Percentiles rank a stretch among this genome's conserved stretches.
Evolutionary conservation across 1,284 basidiomycete genomes (phyloP).

Genomic region (Rhodotorula glutinis): DNA sequence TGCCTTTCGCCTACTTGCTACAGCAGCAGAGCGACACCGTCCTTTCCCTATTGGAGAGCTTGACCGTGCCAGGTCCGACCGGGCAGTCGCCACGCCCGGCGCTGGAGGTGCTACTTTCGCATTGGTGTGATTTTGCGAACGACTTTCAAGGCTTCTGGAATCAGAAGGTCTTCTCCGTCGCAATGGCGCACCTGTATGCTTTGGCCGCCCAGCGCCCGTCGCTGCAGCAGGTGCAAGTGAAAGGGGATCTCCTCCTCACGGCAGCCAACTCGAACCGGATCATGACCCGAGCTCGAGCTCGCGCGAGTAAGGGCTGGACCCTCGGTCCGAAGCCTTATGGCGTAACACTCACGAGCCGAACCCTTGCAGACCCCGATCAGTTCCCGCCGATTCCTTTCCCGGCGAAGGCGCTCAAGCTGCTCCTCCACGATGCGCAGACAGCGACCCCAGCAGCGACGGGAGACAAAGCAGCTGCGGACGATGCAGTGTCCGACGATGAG

Average conservation of each 20-base stretch:
- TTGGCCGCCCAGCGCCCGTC: constrained; percentile 58
- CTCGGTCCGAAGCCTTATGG: too few species aligned
- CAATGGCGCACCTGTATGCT: constrained; percentile 70
- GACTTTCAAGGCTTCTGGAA: constrained; percentile 95
- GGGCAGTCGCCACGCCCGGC: constrained; percentile 54
- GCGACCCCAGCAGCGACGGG: constrained; percentile 58
- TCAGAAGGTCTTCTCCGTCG: constrained; percentile 75
- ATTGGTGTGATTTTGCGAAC: constrained; percentile 91
- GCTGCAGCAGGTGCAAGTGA: constrained; percentile 68
- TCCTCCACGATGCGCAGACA: constrained; percentile 78
- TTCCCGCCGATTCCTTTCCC: constrained; percentile 83
- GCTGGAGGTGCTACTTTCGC: constrained; percentile 75
- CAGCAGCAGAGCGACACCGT: constrained; percentile 75
- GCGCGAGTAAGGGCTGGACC: constrained; percentile 57
- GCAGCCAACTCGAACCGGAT: constrained; percentile 79
- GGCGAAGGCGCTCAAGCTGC: constrained; percentile 83
- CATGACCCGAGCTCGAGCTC: constrained; percentile 89
- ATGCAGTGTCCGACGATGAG: constrained; percentile 64
- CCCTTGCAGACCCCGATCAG: constrained; percentile 66
- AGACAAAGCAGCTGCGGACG: constrained; percentile 56
- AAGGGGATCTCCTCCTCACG: constrained; percentile 86
- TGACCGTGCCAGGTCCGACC: constrained; percentile 53
- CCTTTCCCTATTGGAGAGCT: constrained; percentile 67
- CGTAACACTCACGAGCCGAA: too few species aligned
- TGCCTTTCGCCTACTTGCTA: constrained; percentile 90